These are phyloP conservation scores for Halophytophthora batemanensis DNA, from an alignment of 352 stramenopile genomes.

Conservation along the genomic window DNA sequence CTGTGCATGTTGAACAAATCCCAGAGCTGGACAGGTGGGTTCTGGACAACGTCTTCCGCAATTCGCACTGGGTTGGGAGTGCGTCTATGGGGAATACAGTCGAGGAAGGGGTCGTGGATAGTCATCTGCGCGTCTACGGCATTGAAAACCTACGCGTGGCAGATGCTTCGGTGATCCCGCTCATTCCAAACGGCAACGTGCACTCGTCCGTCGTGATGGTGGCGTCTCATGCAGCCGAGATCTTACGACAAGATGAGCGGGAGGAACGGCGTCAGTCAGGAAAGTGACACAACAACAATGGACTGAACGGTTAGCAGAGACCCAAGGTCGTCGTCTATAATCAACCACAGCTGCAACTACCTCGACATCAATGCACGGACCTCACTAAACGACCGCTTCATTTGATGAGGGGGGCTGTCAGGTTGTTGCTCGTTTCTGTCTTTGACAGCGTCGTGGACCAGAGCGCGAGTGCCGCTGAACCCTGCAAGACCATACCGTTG, in stretches of 20 bases:
- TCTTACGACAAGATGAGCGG: slow-evolving; percentile 36
- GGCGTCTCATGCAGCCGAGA: slow-evolving; percentile 43
- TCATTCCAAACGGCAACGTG: slow-evolving; percentile 74
- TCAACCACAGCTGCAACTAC: too few relatives aligned
- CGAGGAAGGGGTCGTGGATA: slow-evolving; percentile 52
- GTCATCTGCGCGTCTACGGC: slow-evolving; percentile 56
- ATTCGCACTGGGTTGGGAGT: slow-evolving; percentile 85
- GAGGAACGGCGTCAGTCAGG: slow-evolving; percentile 9
- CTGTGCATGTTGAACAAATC: background rate
- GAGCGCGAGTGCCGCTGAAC: slow-evolving; percentile 16
- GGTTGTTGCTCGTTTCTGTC: slow-evolving; percentile 5
- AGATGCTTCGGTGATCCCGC: slow-evolving; percentile 64
- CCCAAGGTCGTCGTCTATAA: too few relatives aligned
- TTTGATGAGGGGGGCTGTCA: too few relatives aligned
- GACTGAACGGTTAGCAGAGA: too few relatives aligned
- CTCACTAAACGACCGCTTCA: too few relatives aligned
- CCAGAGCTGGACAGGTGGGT: slow-evolving; percentile 68
- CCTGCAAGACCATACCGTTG: slow-evolving; percentile 23
- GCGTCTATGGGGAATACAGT: slow-evolving; percentile 57
- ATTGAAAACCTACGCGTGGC: slow-evolving; percentile 57
- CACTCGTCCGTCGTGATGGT: slow-evolving; percentile 74
- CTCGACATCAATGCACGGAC: too few relatives aligned
- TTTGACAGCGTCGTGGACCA: slow-evolving; percentile 24
- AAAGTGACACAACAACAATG: too few relatives aligned
- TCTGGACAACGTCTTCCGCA: slow-evolving; percentile 58